A percentile compares a stretch with the other conserved stretches of the same genome.
Conservation (phyloP, 208 protist species). For the Sergeia podlipaevii region DNA sequence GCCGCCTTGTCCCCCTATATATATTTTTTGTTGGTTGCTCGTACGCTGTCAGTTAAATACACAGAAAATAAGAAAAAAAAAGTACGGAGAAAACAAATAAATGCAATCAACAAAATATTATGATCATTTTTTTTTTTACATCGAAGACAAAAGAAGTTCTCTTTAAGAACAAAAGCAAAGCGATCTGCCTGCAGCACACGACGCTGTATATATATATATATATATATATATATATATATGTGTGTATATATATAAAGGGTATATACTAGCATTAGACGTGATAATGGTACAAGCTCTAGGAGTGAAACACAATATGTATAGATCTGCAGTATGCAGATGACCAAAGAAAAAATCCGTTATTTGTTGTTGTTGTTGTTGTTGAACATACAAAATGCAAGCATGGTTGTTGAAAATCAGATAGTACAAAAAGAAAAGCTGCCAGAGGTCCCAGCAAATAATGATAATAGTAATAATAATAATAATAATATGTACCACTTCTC, state of each 20-base stretch:
- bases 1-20: background rate
- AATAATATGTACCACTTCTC: constrained; percentile 5
- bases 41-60: constrained; percentile 1
- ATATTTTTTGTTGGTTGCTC: background rate
- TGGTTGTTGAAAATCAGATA: background rate
- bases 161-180: too few species aligned
- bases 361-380: too few species aligned
- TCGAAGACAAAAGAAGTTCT: too few species aligned
- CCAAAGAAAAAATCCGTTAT: too few species aligned
- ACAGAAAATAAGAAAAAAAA: constrained; percentile 7
- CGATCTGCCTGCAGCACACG: too few species aligned
- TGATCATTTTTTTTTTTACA: background rate
- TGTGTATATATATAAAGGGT: too few species aligned
- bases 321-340: too few species aligned
- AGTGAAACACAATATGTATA: too few species aligned
- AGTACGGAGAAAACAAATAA: constrained; percentile 8
- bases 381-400: background rate
- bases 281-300: too few species aligned
- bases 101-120: constrained; percentile 1
- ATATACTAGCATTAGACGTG: too few species aligned
- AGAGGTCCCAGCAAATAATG: constrained; percentile 4
- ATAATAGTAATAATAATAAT: constrained; percentile 11
- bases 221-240: too few species aligned
- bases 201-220: too few species aligned
- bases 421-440: constrained; percentile 1